phyloP scores from a whole-genome alignment of 345 rosid genomes.

The Hibiscus syriacus region DNA sequence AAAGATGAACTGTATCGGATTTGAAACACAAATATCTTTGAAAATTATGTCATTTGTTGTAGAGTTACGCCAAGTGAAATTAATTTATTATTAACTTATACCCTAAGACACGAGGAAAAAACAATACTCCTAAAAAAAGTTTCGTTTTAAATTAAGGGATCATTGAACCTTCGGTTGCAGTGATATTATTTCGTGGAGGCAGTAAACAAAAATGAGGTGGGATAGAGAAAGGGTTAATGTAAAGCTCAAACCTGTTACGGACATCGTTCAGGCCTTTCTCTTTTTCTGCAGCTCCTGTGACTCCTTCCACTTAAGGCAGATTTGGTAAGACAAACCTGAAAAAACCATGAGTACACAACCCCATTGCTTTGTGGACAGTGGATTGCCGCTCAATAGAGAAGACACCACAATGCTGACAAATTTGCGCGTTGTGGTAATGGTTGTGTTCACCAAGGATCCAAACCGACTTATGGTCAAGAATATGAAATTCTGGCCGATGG shows the following conservation, averaged over 20 bases:
- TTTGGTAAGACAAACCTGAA: conserved; percentile 90
- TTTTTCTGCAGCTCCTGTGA: conserved; percentile 66
- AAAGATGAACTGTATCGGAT: no score
- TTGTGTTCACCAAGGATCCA: conserved; percentile 37
- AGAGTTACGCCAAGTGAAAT: no score
- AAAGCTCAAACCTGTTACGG: conserved; percentile 9
- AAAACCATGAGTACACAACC: conserved; percentile 88
- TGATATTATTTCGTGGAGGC: neutral
- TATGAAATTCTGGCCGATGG: conserved; percentile 94
- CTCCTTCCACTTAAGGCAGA: conserved; percentile 83
- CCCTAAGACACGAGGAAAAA: no score
- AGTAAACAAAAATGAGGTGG: neutral
- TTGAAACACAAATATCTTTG: no score
- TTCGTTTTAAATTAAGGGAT: neutral
- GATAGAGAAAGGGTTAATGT: neutral
- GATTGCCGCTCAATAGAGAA: conserved; percentile 80
- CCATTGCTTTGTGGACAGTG: conserved; percentile 82
- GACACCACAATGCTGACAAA: conserved; percentile 89
- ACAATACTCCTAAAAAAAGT: no score
- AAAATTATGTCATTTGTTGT: no score
- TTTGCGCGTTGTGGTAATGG: conserved; percentile 89
- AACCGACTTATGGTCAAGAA: conserved; percentile 71
- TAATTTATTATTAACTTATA: no score
- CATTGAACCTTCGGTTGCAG: neutral
- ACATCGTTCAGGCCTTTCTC: conserved; percentile 43